Evolutionary conservation across 345 rosid genomes (phyloP).

Genomic region (Draba incana): DNA sequence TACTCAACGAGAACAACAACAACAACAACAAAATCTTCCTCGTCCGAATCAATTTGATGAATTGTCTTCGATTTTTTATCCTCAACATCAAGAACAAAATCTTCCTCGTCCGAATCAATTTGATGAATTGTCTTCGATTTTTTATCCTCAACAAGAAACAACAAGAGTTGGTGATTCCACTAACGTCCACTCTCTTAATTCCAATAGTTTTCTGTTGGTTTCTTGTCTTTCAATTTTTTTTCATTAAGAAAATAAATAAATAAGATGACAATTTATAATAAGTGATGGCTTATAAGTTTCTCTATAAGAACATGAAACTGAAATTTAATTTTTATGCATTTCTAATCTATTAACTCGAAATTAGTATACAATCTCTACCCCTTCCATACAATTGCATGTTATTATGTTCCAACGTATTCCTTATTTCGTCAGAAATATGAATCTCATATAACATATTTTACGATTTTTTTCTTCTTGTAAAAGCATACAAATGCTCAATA

Average conservation of each 20-base stretch:
- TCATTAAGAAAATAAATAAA: background rate
- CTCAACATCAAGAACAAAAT: constrained; percentile 4
- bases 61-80: constrained; percentile 16
- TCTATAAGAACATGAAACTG: too few relatives aligned
- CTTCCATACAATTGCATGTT: too few relatives aligned
- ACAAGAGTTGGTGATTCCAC: background rate
- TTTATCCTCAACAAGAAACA: background rate
- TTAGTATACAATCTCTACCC: too few relatives aligned
- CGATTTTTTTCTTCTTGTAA: too few relatives aligned
- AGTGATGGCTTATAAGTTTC: too few relatives aligned
- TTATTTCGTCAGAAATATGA: too few relatives aligned
- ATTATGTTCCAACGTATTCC: too few relatives aligned
- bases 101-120: constrained; percentile 18
- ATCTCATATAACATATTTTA: too few relatives aligned
- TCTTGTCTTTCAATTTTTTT: background rate
- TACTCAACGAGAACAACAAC: background rate
- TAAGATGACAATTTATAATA: background rate
- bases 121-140: constrained; percentile 25
- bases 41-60: constrained; percentile 20
- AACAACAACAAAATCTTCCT: constrained; percentile 24
- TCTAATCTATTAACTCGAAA: too few relatives aligned
- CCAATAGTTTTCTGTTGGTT: background rate
- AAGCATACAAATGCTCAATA: too few relatives aligned
- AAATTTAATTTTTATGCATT: too few relatives aligned
- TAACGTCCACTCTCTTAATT: background rate